Evolutionary conservation across 352 stramenopile genomes (phyloP), one percentile per base, ranked within the genome.

Genomic region (Globisporangium megalacanthum): DNA sequence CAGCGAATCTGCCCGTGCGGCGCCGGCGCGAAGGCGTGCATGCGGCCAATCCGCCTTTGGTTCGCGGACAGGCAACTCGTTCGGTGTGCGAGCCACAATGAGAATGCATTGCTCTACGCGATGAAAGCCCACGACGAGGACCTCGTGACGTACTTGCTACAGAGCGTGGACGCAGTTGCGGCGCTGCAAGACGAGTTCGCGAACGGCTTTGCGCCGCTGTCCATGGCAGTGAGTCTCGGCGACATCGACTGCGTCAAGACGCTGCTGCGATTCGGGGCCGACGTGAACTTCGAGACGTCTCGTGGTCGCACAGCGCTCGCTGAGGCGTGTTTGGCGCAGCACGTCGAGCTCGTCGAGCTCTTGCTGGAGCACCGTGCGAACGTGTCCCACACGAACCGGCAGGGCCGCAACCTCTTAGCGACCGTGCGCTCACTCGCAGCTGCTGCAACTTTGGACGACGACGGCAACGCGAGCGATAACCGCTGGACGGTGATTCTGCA

Each of bases 251-350:
- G 88, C 9, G 52, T 75, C 15, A 80, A 89, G 53, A 49, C 81
- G 17, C 46, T 93, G 20, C 56, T 92, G 14, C 73, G 78, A 0
- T 82, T 76, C 31, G 81, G 81, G n/a, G 83, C 79, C 0, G 73
- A 90, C 49, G 79, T 89, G 2, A 91, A 92, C 51, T 33, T 73
- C 0, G 83, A 91, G 62, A 88, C 69, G 0, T 89, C 81, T 7
- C 70, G 83, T 0, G 80, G 83, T 0, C 70, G 83, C 31, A 88
- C 79, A 5, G 62, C 83, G 19, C 61, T 93, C 3, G 56, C 68
- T n/a, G 83, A 93, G 52, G 83, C 83, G 6, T 77, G 63, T 9
- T 61, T 89, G 13, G 69, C 73, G 1, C 65, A 71, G n/a, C 66
- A 92, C 33, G 20, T 53, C 1, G 64, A 55, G 0, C 66, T 88